Base-by-base conservation (phyloP, 345 rosid genomes). In the Trapa incisa region DNA sequence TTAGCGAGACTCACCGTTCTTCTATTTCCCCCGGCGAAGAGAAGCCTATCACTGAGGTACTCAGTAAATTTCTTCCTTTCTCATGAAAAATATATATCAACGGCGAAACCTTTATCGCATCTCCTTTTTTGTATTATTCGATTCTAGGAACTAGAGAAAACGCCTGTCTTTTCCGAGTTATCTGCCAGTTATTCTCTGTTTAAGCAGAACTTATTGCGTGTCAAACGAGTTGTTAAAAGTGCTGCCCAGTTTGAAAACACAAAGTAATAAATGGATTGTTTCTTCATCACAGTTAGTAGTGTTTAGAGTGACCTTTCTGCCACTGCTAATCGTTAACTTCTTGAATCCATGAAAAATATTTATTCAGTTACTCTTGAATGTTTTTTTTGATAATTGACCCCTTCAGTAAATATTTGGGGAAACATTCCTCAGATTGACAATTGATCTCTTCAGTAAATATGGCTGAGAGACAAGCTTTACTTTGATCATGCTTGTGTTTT, bases 1-100 rank as follows among this genome's bases (percentile, higher is more conserved):
- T 94, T 76, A 79, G 58, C 2, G 87, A 81, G 78, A 82, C 73
- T 45, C 72, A 64, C 67, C 73, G 81, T 11, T 37, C 29, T 22
- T 22, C 52, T 2, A 48, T 32, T 37, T 13, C 58, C 41, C 50
- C 29, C 66, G 52, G 47, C 70, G 62, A 56, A 1, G 36, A 29
- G 43, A 79, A 81, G 75, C 63, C 76, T 4, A 45, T 41, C 61
- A 37, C 75, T 61, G 73, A 75, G 83, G 90, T 85, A 71, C 65
- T 64, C 37, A 14, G 48, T 45, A 45, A 45, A 22, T 22, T 22
- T 22, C 29, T 22, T 22, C 29, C 29, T 22, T 22, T 22, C 29
- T 22, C 29, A 22, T 22, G 29, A 22, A 22, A 22, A 22, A 22
- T 22, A 22, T 22, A 22, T 22, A 22, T 22, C 29, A 22, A 22